Evolutionary conservation across 1,139 yeast species (phyloP).

Genomic region (Hyphopichia burtonii): DNA sequence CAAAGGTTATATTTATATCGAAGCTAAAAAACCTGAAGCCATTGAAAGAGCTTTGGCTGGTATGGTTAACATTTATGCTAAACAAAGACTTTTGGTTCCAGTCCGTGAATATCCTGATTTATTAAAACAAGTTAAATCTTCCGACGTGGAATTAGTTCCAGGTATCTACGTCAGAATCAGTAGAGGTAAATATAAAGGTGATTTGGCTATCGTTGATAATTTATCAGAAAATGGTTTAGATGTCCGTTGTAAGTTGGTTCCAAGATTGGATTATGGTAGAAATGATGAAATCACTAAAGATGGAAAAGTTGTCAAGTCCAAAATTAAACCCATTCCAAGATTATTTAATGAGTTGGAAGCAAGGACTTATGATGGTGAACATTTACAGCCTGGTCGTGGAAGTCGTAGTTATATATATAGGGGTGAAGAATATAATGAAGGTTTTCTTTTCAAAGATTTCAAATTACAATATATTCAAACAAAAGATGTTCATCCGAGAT

Average conservation of each 20-base stretch:
- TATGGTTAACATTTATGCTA: slow-evolving; percentile 77
- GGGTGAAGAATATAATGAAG: slow-evolving; percentile 88
- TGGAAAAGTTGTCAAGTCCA: slow-evolving; percentile 51
- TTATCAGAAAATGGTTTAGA: slow-evolving; percentile 93
- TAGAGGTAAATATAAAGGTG: slow-evolving; percentile 90
- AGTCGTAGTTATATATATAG: slow-evolving; percentile 71
- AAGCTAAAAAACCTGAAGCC: slow-evolving; percentile 91
- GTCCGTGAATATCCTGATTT: slow-evolving; percentile 94
- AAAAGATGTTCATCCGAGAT: slow-evolving; percentile 79
- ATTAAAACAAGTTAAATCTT: slow-evolving; percentile 83
- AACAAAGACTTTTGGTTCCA: slow-evolving; percentile 80
- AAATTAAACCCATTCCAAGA: slow-evolving; percentile 79
- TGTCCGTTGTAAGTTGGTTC: slow-evolving; percentile 87
- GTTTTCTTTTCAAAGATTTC: slow-evolving; percentile 83
- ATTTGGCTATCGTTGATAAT: slow-evolving; percentile 89
- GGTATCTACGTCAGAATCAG: slow-evolving; percentile 90
- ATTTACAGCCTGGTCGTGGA: slow-evolving; percentile 74
- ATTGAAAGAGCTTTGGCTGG: slow-evolving; percentile 87
- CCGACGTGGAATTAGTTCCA: slow-evolving; percentile 84
- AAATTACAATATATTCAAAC: slow-evolving; percentile 80
- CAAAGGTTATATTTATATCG: slow-evolving; percentile 87
- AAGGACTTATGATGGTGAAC: slow-evolving; percentile 50
- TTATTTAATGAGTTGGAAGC: slow-evolving; percentile 75
- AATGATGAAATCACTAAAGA: slow-evolving; percentile 57
- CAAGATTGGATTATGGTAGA: slow-evolving; percentile 88